phyloP scores from a whole-genome alignment of 768 basidiomycete species.

The Suillus luteus region DNA sequence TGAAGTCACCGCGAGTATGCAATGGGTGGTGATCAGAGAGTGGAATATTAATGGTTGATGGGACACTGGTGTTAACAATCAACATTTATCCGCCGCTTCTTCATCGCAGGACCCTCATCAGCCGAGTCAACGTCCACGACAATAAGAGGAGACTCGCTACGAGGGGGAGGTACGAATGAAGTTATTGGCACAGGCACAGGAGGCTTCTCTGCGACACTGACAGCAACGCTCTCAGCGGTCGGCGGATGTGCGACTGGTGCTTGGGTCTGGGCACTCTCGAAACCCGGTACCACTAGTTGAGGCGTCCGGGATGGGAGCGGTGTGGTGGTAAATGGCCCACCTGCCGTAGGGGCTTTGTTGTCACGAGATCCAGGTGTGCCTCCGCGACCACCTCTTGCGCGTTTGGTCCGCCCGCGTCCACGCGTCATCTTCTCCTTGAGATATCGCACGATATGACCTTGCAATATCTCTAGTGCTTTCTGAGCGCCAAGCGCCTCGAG shows the following conservation, averaged over 20 bases:
- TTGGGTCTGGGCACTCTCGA: constrained; percentile 7
- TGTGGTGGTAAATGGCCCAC: constrained; percentile 47
- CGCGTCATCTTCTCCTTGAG: constrained; percentile 68
- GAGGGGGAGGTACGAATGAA: constrained; percentile 12
- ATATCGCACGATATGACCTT: constrained; percentile 82
- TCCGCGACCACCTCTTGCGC: constrained; percentile 14
- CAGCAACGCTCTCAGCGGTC: constrained; percentile 23
- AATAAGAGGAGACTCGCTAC: constrained; percentile 54
- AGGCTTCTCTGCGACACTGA: constrained; percentile 23
- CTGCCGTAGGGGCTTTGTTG: not conserved
- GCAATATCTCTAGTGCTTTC: constrained; percentile 78
- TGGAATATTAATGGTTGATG: not conserved
- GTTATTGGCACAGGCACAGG: constrained; percentile 38
- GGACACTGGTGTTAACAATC: not conserved
- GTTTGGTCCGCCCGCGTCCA: constrained; percentile 25
- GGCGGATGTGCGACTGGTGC: constrained; percentile 3
- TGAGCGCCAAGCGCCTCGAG: constrained; percentile 81
- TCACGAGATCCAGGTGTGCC: constrained; percentile 6
- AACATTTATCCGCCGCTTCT: constrained; percentile 48
- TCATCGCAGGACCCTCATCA: constrained; percentile 54
- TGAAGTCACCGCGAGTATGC: not conserved
- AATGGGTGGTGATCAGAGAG: not conserved
- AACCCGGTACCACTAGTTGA: constrained; percentile 15
- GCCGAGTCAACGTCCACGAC: constrained; percentile 55
- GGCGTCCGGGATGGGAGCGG: constrained; percentile 36